phyloP scores from a whole-genome alignment of 306 rosid genomes.

The Amphicarpaea edgeworthii region DNA sequence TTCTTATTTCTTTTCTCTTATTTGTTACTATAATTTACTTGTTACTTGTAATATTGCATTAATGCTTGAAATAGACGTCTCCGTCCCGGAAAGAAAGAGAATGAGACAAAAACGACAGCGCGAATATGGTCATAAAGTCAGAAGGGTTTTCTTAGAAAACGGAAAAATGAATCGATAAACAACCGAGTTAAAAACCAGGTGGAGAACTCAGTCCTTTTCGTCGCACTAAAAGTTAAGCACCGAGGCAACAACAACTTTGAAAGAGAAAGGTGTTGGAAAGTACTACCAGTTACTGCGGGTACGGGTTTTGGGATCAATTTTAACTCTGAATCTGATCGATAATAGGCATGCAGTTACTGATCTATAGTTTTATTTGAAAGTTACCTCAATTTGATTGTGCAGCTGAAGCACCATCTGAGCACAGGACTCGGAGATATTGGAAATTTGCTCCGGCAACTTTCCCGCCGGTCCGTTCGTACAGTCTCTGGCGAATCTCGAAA shows the following conservation, averaged over 20 bases:
- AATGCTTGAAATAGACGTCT: not conserved
- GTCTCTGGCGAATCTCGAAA: slow-evolving; percentile 69
- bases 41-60: not conserved
- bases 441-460: slow-evolving; percentile 76
- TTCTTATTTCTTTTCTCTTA: not conserved
- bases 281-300: not conserved
- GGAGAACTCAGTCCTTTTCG: slow-evolving; percentile 47
- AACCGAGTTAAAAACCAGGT: slow-evolving; percentile 27
- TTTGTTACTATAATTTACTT: too few species aligned
- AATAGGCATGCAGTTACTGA: too few species aligned
- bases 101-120: slow-evolving; percentile 44
- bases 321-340: too few species aligned
- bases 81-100: not conserved
- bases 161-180: not conserved
- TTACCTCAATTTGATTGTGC: slow-evolving; percentile 84
- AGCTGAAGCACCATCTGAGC: slow-evolving; percentile 93
- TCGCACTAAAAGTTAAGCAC: not conserved
- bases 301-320: too few species aligned
- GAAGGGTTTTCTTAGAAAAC: not conserved
- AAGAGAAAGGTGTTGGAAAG: not conserved
- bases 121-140: slow-evolving; percentile 20
- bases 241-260: slow-evolving; percentile 17
- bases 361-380: too few species aligned
- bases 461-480: slow-evolving; percentile 59
- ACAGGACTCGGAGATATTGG: slow-evolving; percentile 88